Percentiles rank a stretch among this genome's conserved stretches.
Evolutionary conservation across 768 basidiomycete genomes (phyloP).

Genomic region (Trametes punicea): DNA sequence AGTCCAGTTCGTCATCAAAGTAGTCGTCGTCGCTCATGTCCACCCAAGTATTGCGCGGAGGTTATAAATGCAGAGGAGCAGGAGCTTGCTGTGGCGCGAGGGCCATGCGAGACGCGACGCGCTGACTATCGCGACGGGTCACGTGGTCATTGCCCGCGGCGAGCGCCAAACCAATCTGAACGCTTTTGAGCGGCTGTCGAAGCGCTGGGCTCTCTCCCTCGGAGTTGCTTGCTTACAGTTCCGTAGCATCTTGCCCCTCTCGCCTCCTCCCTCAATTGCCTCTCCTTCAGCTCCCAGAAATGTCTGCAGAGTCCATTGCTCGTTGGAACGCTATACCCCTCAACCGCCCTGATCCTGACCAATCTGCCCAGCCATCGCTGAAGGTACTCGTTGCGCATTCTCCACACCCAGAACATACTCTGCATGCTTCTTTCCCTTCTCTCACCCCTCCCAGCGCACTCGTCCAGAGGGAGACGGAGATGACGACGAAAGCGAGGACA

Average conservation of each 20-base stretch:
- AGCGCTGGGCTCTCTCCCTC: background rate
- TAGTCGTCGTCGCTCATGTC: conserved; percentile 77
- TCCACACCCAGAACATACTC: conserved; percentile 40
- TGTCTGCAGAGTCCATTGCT: conserved; percentile 65
- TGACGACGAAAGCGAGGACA: conserved; percentile 58
- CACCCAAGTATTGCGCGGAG: background rate
- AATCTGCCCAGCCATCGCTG: conserved; percentile 26
- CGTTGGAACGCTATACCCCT: conserved; percentile 73
- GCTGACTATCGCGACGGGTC: conserved; percentile 11
- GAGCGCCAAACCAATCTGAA: too few relatives aligned
- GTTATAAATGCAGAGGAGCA: too few relatives aligned
- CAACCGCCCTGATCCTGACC: conserved; percentile 31
- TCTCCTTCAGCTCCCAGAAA: conserved; percentile 26
- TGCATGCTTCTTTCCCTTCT: conserved; percentile 52
- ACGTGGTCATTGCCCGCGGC: too few relatives aligned
- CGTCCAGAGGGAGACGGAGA: conserved; percentile 37
- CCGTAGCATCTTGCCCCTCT: too few relatives aligned
- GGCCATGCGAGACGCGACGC: conserved; percentile 14
- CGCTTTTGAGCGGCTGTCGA: too few relatives aligned
- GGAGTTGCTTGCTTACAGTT: too few relatives aligned
- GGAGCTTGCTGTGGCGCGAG: too few relatives aligned
- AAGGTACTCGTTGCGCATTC: conserved; percentile 70
- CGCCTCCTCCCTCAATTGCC: too few relatives aligned
- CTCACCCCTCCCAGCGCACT: conserved; percentile 58
- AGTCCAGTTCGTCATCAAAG: conserved; percentile 63